These are phyloP conservation scores for Fusarium napiforme DNA, from an alignment of 2,329 filamentous ascomycete species.

Conservation along the genomic window DNA sequence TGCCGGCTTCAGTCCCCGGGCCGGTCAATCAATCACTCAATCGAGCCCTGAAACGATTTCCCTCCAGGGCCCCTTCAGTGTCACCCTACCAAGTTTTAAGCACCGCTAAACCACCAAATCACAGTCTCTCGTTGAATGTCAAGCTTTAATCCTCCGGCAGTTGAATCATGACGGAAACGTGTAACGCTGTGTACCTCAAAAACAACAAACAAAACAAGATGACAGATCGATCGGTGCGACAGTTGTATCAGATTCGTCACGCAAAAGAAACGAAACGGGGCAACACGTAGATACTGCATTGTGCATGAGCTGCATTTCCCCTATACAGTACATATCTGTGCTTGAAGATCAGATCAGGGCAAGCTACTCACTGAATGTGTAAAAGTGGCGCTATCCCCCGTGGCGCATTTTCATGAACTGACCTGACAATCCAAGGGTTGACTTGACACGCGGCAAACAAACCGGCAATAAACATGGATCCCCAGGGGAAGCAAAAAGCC, in stretches of 20 bases:
- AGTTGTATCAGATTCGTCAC: neutral
- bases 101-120: neutral
- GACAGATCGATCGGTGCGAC: slow-evolving; percentile 16
- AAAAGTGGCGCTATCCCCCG: neutral
- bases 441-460: neutral
- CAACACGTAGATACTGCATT: neutral
- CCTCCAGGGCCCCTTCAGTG: neutral
- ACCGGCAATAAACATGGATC: neutral
- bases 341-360: neutral
- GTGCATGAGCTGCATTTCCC: neutral
- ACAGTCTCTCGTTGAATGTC: neutral
- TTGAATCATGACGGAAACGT: slow-evolving; percentile 12
- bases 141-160: slow-evolving; percentile 17
- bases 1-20: neutral
- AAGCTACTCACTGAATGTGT: neutral
- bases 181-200: neutral
- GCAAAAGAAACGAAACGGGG: neutral
- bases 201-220: neutral
- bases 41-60: neutral
- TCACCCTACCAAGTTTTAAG: neutral
- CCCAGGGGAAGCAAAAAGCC: neutral
- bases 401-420: neutral
- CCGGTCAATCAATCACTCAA: neutral
- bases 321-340: neutral
- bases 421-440: neutral